Conservation (phyloP, 176 grass and related monocot genomes). For the Urochloa ruziziensis region DNA sequence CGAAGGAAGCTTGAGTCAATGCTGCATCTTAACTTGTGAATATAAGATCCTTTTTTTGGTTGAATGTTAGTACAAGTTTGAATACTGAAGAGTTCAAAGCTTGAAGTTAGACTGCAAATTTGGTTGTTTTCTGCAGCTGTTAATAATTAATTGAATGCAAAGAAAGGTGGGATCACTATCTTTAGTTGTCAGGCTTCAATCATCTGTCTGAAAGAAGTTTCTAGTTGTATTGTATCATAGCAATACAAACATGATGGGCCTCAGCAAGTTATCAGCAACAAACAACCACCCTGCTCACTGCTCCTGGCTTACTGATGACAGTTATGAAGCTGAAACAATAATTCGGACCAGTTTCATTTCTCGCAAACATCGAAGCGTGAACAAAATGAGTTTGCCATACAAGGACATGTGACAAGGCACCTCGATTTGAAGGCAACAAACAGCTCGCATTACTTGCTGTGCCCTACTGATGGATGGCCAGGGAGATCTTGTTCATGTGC, state of each 20-base stretch:
- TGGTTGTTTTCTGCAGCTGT: not conserved
- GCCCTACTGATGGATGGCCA: slow-evolving; percentile 12
- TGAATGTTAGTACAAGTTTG: not conserved
- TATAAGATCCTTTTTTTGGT: not conserved
- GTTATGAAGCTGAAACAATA: not conserved
- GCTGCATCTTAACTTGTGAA: not conserved
- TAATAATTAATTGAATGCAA: not conserved
- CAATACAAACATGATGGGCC: not conserved
- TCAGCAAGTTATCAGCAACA: not conserved
- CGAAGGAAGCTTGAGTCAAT: not conserved
- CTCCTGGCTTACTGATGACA: not conserved
- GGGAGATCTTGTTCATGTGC: slow-evolving; percentile 36
- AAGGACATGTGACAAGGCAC: slow-evolving; percentile 32
- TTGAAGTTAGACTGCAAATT: not conserved
- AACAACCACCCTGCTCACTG: not conserved
- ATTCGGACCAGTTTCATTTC: not conserved
- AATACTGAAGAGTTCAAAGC: slow-evolving; percentile 8
- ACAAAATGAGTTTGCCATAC: slow-evolving; percentile 6
- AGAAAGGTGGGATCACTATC: not conserved
- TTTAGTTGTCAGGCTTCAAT: not conserved
- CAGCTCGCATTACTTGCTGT: slow-evolving; percentile 12
- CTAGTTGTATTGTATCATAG: not conserved
- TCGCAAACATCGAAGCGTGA: slow-evolving; percentile 23
- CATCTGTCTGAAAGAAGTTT: not conserved
- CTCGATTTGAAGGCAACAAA: slow-evolving; percentile 6